Evolutionary conservation across 805 yeast species (phyloP), one percentile per base, ranked within the genome.

Genomic region (Blastobotrys mokoenaii): DNA sequence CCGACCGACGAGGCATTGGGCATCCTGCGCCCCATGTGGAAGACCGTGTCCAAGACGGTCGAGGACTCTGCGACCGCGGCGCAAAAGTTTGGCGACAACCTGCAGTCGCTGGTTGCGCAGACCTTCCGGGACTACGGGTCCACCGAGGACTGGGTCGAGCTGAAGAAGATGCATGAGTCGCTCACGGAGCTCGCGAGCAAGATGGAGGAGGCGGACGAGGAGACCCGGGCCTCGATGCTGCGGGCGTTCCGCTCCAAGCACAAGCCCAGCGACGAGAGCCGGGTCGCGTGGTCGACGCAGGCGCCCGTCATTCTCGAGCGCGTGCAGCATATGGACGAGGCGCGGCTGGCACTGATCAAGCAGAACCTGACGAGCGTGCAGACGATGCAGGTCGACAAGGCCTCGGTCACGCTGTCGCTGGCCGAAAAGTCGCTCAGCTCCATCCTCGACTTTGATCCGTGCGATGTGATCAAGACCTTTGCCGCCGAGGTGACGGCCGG

Each of bases 261-360:
- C 42, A 48, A 59, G 17, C 36, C 51, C 39, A 41, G 30, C 50
- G 46, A 50, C 41, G 65, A 57, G 64, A 74, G 66, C 51, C 63
- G 60, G 44, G 30, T 52, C 44, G 56, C 53, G 54, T 87, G 96
- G 96, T 80, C 79, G 50, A 67, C 75, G 44, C 79, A 80, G 60
- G 90, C 93, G 2, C 90, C 95, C 2, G 77, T 73, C 45, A 77
- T 83, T 36, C 82, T 84, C 58, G 81, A 80, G 53, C 77, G 77
- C 51, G 81, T 87, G 60, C 93, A 86, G 58, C 71, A 70, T 50
- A 79, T 82, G 54, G 95, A 87, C 61, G 72, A 67, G 57, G 67
- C 67, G 62, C 78, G 85, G 65, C 71, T 77, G 62, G 70, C 64
- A 48, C 72, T 78, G 47, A 67, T 86, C 49, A 81, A 85, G 58